Percentiles rank a stretch among this genome's conserved stretches.
Evolutionary conservation across 257 asterid genomes (phyloP).

Genomic region (Fraxinus quadrangulata): DNA sequence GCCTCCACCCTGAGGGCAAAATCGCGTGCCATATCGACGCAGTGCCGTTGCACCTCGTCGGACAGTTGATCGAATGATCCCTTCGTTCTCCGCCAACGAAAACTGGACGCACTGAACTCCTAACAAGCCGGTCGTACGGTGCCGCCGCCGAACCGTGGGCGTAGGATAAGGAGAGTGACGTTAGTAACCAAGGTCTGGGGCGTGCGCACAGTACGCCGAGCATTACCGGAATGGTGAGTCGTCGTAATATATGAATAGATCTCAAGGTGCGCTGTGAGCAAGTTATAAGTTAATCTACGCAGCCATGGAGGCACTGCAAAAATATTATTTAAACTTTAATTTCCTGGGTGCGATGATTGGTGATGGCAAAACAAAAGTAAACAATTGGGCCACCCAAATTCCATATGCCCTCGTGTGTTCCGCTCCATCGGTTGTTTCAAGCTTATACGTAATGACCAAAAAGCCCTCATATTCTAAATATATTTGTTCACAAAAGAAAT

Average conservation of each 20-base stretch:
- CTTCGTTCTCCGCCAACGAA: slow-evolving; percentile 12
- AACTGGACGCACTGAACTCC: slow-evolving; percentile 14
- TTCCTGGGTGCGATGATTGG: not conserved
- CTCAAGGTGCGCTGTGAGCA: not conserved
- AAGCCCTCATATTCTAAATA: no score
- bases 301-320: not conserved
- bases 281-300: not conserved
- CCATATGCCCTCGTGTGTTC: not conserved
- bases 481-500: no score
- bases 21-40: slow-evolving; percentile 80
- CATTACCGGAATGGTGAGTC: slow-evolving; percentile 56
- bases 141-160: slow-evolving; percentile 44
- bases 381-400: not conserved
- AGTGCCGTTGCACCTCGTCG: slow-evolving; percentile 35
- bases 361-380: not conserved
- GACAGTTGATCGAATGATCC: slow-evolving; percentile 22
- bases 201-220: slow-evolving; percentile 76
- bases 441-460: not conserved
- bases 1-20: slow-evolving; percentile 56
- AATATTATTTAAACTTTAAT: not conserved
- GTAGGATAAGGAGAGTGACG: slow-evolving; percentile 47
- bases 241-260: not conserved
- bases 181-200: slow-evolving; percentile 59
- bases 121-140: slow-evolving; percentile 41
- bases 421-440: not conserved